phyloP scores from a whole-genome alignment of 257 asterid species.

The Penstemon barbatus region DNA sequence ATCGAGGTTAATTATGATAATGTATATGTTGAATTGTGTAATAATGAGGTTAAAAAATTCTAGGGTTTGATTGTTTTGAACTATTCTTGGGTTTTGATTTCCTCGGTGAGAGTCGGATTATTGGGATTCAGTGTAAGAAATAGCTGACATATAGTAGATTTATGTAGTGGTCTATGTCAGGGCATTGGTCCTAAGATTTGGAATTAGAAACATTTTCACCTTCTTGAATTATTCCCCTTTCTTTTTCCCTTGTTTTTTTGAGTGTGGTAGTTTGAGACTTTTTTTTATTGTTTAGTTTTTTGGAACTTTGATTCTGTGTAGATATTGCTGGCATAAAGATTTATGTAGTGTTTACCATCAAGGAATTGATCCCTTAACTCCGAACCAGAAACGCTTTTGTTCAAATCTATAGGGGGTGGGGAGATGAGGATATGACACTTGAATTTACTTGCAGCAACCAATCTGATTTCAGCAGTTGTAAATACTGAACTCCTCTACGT shows the following conservation, averaged over 20 bases:
- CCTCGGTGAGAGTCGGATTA: too few species aligned
- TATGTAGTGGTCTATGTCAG: too few species aligned
- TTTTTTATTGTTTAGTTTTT: neutral
- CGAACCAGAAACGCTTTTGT: too few species aligned
- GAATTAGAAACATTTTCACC: too few species aligned
- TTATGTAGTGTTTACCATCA: neutral
- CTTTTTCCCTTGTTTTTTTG: neutral
- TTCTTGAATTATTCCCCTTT: neutral
- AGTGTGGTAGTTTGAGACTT: neutral
- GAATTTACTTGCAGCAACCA: neutral
- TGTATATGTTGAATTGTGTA: neutral
- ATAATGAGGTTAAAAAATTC: constrained; percentile 5
- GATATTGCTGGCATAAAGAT: neutral
- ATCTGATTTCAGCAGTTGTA: neutral
- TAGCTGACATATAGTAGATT: too few species aligned
- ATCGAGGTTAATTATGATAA: constrained; percentile 13
- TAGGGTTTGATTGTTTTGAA: neutral
- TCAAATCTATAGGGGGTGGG: neutral
- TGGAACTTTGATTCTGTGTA: constrained; percentile 2
- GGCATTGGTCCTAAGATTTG: too few species aligned
- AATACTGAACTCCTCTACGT: neutral
- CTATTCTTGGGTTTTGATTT: too few species aligned
- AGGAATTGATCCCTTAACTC: too few species aligned
- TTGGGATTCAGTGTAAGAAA: too few species aligned
- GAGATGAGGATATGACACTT: neutral